phyloP scores from a whole-genome alignment of 768 basidiomycete genomes.

The Tylopilus intermedius region DNA sequence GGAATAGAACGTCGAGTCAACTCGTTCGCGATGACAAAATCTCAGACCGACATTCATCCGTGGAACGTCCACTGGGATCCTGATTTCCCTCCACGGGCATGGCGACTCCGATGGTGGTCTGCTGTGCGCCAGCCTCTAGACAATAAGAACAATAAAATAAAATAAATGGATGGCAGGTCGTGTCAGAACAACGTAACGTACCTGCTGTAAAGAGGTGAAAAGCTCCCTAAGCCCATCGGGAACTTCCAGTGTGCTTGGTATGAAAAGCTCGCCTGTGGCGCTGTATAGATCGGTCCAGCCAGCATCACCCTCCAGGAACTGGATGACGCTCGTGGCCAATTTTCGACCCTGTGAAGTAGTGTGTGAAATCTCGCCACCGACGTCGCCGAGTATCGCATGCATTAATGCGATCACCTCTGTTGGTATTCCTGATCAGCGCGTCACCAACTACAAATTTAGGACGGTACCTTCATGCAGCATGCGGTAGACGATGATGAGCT shows the following conservation, averaged over 20 bases:
- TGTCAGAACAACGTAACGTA: slow-evolving; percentile 15
- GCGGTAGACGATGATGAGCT: slow-evolving; percentile 67
- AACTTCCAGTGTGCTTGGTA: slow-evolving; percentile 40
- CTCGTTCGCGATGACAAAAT: not conserved
- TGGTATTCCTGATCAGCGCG: slow-evolving; percentile 7
- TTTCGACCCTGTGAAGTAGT: slow-evolving; percentile 36
- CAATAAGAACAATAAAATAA: slow-evolving; percentile 22
- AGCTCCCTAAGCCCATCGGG: slow-evolving; percentile 26
- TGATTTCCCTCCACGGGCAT: slow-evolving; percentile 64
- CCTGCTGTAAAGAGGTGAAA: slow-evolving; percentile 30
- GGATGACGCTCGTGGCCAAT: slow-evolving; percentile 47
- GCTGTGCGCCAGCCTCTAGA: slow-evolving; percentile 36
- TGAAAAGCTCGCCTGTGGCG: slow-evolving; percentile 62
- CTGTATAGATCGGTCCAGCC: slow-evolving; percentile 68
- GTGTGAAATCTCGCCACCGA: slow-evolving; percentile 34
- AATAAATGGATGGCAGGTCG: slow-evolving; percentile 24
- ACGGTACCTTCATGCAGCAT: slow-evolving; percentile 73
- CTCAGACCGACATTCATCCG: slow-evolving; percentile 60
- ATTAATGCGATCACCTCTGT: slow-evolving; percentile 68
- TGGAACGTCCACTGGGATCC: slow-evolving; percentile 84
- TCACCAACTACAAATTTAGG: not conserved
- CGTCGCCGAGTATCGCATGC: slow-evolving; percentile 42
- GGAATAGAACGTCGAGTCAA: slow-evolving; percentile 9
- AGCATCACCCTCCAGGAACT: slow-evolving; percentile 57
- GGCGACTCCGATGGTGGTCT: slow-evolving; percentile 33